phyloP scores from a whole-genome alignment of 2,329 filamentous ascomycete genomes.

The Parastagonospora nodorum region DNA sequence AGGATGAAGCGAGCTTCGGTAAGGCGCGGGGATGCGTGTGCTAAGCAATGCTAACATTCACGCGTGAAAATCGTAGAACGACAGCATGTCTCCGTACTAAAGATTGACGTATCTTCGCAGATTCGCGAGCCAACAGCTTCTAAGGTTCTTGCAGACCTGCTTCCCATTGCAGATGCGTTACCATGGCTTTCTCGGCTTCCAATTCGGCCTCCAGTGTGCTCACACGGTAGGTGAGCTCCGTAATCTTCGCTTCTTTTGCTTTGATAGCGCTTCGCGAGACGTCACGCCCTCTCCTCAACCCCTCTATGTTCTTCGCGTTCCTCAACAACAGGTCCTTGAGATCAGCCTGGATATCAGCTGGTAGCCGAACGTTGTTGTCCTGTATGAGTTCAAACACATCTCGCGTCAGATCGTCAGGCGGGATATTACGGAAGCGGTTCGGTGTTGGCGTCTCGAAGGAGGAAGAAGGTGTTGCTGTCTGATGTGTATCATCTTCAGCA shows the following conservation, averaged over 20 bases:
- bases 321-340: slow-evolving; percentile 39
- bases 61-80: background rate
- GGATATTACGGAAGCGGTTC: slow-evolving; percentile 31
- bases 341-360: slow-evolving; percentile 12
- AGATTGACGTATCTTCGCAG: background rate
- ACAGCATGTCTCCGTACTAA: background rate
- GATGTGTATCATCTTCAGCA: slow-evolving; percentile 6
- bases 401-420: slow-evolving; percentile 21
- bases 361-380: slow-evolving; percentile 48
- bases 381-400: slow-evolving; percentile 59
- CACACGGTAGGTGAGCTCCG: slow-evolving; percentile 71
- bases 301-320: slow-evolving; percentile 64
- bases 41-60: too few relatives aligned
- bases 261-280: slow-evolving; percentile 66
- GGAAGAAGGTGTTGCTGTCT: slow-evolving; percentile 22
- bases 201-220: slow-evolving; percentile 59
- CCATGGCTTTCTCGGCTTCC: slow-evolving; percentile 57
- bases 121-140: background rate
- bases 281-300: slow-evolving; percentile 68
- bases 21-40: too few relatives aligned
- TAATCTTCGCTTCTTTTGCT: slow-evolving; percentile 67
- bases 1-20: too few relatives aligned
- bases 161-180: slow-evolving; percentile 33
- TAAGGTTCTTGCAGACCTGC: slow-evolving; percentile 1
- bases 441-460: slow-evolving; percentile 43